Evolutionary conservation across 805 yeast species (phyloP).

Genomic region (Saccharomycopsis guyanensis): DNA sequence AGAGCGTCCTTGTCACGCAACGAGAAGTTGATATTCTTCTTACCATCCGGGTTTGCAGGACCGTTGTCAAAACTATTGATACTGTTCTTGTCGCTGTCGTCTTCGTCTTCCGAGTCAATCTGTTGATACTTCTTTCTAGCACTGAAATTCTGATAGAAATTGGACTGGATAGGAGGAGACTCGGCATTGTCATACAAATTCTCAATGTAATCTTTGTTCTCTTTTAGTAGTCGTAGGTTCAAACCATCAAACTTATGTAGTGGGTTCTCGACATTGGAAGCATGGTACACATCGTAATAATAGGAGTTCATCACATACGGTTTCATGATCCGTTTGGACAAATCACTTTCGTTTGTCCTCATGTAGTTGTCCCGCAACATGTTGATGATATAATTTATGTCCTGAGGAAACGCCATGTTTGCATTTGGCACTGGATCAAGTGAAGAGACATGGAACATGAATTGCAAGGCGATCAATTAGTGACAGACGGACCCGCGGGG

Average conservation of each 20-base stretch:
- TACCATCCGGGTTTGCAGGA: not conserved
- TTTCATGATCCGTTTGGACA: slow-evolving; percentile 17
- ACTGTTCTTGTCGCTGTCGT: slow-evolving; percentile 1
- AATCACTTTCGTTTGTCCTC: slow-evolving; percentile 8
- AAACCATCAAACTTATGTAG: slow-evolving; percentile 5
- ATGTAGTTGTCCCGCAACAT: slow-evolving; percentile 17
- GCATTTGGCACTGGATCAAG: too few species aligned
- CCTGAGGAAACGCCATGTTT: slow-evolving; percentile 21
- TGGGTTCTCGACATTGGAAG: not conserved
- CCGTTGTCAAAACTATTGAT: not conserved
- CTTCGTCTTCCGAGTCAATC: slow-evolving; percentile 1
- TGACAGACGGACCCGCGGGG: too few species aligned
- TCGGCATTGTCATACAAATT: slow-evolving; percentile 13
- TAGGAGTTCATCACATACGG: slow-evolving; percentile 13
- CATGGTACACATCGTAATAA: slow-evolving; percentile 5
- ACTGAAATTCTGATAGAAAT: slow-evolving; percentile 10
- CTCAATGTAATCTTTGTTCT: slow-evolving; percentile 8
- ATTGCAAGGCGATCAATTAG: too few species aligned
- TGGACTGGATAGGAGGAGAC: slow-evolving; percentile 19
- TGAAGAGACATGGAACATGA: too few species aligned
- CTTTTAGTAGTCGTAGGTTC: slow-evolving; percentile 8
- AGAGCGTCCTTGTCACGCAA: not conserved
- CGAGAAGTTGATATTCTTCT: not conserved
- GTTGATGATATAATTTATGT: slow-evolving; percentile 17
- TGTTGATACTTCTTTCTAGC: not conserved